Evolutionary conservation across 495 filamentous ascomycete species (phyloP).

Genomic region (Lindgomyces ingoldianus): DNA sequence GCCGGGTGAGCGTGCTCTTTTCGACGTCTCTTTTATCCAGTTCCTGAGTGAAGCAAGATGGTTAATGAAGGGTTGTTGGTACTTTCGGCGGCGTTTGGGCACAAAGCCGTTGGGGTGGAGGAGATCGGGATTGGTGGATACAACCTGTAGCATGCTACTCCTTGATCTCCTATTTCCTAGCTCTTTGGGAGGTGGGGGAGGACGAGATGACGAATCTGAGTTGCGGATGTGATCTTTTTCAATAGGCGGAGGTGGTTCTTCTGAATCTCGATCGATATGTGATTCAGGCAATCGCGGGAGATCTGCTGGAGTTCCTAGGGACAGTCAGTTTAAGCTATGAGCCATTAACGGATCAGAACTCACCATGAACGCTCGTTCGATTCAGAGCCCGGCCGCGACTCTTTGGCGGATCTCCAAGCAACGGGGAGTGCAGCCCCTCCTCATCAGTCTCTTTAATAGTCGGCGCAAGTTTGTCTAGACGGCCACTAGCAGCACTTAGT

Average conservation of each 20-base stretch:
- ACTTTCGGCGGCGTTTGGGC: constrained; percentile 58
- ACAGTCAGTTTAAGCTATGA: not conserved
- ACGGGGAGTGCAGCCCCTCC: constrained; percentile 53
- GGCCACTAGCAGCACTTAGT: constrained; percentile 81
- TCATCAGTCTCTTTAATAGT: constrained; percentile 75
- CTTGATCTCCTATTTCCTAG: constrained; percentile 60
- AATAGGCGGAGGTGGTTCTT: constrained; percentile 63
- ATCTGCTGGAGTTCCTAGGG: constrained; percentile 51
- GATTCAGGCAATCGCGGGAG: constrained; percentile 72
- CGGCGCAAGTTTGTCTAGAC: constrained; percentile 75
- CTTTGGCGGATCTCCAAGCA: constrained; percentile 45
- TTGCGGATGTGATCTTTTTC: constrained; percentile 78
- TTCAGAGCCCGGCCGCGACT: constrained; percentile 44
- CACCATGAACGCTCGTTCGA: constrained; percentile 37
- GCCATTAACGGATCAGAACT: constrained; percentile 28
- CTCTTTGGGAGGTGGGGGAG: constrained; percentile 86
- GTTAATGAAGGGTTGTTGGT: constrained; percentile 71
- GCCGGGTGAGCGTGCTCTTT: constrained; percentile 68
- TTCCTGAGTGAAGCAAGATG: constrained; percentile 85
- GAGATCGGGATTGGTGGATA: constrained; percentile 69
- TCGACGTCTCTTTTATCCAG: constrained; percentile 78
- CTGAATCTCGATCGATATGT: constrained; percentile 46
- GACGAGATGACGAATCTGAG: constrained; percentile 67
- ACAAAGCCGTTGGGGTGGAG: constrained; percentile 56
- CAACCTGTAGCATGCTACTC: constrained; percentile 77